Evolutionary conservation across 768 basidiomycete genomes (phyloP).

Genomic region (Strobilomyces confusus): DNA sequence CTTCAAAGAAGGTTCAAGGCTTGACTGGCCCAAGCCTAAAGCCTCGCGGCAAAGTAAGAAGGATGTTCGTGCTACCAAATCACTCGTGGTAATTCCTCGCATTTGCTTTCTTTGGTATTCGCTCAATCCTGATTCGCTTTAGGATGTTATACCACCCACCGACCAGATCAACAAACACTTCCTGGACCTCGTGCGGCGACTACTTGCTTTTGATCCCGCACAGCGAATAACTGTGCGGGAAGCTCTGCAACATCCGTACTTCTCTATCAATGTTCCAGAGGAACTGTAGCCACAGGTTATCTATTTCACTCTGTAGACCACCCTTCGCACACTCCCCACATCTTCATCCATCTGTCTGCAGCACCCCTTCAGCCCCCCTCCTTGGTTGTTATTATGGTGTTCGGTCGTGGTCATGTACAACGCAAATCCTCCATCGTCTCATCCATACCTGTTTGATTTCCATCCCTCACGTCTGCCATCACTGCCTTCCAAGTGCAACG

Average conservation of each 20-base stretch:
- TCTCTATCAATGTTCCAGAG: constrained; percentile 60
- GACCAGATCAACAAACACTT: constrained; percentile 77
- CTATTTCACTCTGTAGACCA: constrained; percentile 35
- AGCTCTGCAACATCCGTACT: constrained; percentile 86
- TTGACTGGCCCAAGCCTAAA: constrained; percentile 91
- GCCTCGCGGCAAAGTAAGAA: constrained; percentile 89
- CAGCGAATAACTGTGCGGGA: constrained; percentile 85
- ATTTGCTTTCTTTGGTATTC: background rate
- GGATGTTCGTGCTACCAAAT: constrained; percentile 83
- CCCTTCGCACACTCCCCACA: constrained; percentile 21
- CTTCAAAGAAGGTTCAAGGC: constrained; percentile 79
- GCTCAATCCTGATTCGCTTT: constrained; percentile 10
- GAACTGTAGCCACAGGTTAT: constrained; percentile 53
- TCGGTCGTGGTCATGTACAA: constrained; percentile 36
- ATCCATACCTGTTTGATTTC: constrained; percentile 28
- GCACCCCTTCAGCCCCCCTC: constrained; percentile 17
- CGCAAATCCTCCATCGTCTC: constrained; percentile 29
- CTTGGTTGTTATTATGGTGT: constrained; percentile 36
- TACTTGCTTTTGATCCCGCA: constrained; percentile 87
- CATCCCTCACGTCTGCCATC: constrained; percentile 19
- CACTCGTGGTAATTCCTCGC: constrained; percentile 57
- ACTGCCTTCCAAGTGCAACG: constrained; percentile 29
- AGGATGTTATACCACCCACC: constrained; percentile 83
- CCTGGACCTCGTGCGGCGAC: constrained; percentile 79
- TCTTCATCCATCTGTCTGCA: constrained; percentile 25